Base-by-base conservation (phyloP, 2,329 filamentous ascomycete species). In the Colletotrichum limetticola region DNA sequence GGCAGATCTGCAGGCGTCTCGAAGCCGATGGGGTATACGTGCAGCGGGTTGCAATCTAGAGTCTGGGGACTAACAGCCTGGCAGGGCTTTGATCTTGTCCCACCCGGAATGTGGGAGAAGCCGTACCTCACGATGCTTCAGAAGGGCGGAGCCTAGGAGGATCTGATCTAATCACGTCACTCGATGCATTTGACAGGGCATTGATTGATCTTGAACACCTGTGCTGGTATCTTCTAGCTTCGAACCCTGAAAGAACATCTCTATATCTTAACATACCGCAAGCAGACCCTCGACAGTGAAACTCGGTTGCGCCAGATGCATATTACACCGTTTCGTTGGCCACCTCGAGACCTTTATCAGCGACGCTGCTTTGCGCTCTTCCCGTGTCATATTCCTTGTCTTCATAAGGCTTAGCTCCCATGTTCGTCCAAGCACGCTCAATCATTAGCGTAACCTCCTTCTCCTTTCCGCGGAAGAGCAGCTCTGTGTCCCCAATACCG, bases 331-430 rank as follows among this genome's bases (percentile, higher is more conserved):
- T 24, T n/a, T 62, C 60, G 12, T 67, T 67, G 5, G 37, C 26
- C 3, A 69, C 35, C 32, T 72, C 65, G 4, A 59, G 35, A n/a
- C 37, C 46, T 35, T 69, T 70, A 19, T 69, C 58, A 4, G 26
- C 52, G 5, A 46, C 58, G 1, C 52, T 59, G n/a, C 67, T 57
- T 14, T 59, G 24, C n/a, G 30, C 37, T 4, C 42, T 49, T 24
- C 28, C 24, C 6, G 49, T 24, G 3, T 56, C 30, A n/a, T 68
- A 26, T 3, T 77, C 76, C 2, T 72, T 71, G 28, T 87, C 85
- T 32, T 85, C 79, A 68, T 85, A 89, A 0, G 87, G 84, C 65
- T 80, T 86, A 4, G 80, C 84, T 3, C 84, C 84, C 64, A 89
- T 76, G 9, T 82, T 76, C 64, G 75, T 79, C 87, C 87, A 87